phyloP scores from a whole-genome alignment of 768 basidiomycete genomes.

The Trametopsis cervina region DNA sequence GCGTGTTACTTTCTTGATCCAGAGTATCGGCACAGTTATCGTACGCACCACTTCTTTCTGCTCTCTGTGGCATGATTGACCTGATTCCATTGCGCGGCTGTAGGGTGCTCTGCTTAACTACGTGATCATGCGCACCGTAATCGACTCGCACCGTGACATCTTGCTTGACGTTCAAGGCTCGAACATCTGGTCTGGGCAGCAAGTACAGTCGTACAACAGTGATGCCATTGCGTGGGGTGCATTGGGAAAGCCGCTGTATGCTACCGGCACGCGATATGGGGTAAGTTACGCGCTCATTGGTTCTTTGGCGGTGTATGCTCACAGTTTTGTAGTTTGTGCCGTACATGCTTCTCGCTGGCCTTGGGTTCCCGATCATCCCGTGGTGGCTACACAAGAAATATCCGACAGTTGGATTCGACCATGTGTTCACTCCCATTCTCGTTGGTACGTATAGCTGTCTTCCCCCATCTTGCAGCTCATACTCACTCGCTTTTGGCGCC shows the following conservation, averaged over 20 bases:
- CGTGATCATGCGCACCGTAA: constrained; percentile 28
- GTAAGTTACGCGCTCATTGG: not conserved
- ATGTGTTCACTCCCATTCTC: constrained; percentile 42
- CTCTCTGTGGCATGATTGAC: too few relatives aligned
- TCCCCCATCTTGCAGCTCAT: not conserved
- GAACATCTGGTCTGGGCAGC: constrained; percentile 44
- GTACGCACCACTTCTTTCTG: constrained; percentile 33
- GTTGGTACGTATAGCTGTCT: constrained; percentile 30
- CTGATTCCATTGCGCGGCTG: too few relatives aligned
- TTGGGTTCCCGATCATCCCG: constrained; percentile 46
- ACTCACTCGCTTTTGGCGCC: too few relatives aligned
- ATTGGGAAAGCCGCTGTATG: constrained; percentile 39
- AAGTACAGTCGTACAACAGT: constrained; percentile 42
- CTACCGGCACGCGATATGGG: constrained; percentile 35
- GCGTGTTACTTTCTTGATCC: constrained; percentile 52
- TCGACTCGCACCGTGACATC: constrained; percentile 32
- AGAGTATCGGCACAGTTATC: constrained; percentile 46
- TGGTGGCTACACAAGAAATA: constrained; percentile 38
- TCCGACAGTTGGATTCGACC: constrained; percentile 37
- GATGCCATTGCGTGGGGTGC: constrained; percentile 52
- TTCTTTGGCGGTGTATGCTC: not conserved
- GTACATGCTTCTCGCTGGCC: constrained; percentile 39
- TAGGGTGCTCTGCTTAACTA: constrained; percentile 35
- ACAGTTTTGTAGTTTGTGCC: constrained; percentile 33
- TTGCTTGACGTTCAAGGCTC: constrained; percentile 43